These are phyloP conservation scores for Salix caprea DNA, from an alignment of 345 rosid species.

Conservation along the genomic window DNA sequence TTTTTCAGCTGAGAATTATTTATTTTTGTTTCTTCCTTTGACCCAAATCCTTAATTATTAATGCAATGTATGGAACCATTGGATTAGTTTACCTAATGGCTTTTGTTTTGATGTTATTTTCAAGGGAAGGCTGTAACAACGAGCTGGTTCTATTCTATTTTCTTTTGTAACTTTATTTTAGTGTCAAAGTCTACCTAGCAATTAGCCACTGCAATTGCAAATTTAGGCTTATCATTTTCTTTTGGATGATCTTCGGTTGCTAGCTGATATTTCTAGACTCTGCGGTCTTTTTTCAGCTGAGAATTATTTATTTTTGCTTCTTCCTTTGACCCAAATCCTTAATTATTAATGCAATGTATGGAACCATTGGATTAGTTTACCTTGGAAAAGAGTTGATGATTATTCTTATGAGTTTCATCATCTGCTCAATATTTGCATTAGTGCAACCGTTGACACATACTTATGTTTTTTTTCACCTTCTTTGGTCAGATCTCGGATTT, in stretches of 20 bases:
- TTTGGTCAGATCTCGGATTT: constrained; percentile 73
- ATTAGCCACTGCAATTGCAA: background rate
- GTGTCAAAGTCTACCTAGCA: background rate
- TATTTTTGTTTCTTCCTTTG: background rate
- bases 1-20: background rate
- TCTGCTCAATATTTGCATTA: background rate
- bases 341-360: background rate
- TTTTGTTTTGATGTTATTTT: background rate
- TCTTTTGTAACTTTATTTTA: background rate
- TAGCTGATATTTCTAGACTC: background rate
- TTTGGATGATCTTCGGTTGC: background rate
- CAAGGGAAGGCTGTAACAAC: background rate
- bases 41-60: background rate
- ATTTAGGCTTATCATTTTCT: background rate
- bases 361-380: background rate
- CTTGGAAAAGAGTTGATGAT: background rate
- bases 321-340: background rate
- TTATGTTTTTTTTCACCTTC: constrained; percentile 19
- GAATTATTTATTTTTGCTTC: background rate
- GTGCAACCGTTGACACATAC: background rate
- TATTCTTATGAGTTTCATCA: background rate
- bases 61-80: background rate
- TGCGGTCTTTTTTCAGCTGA: background rate
- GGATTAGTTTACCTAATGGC: background rate
- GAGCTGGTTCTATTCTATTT: background rate